Evolutionary conservation across 768 basidiomycete genomes (phyloP).

Genomic region (Clathrus columnatus): DNA sequence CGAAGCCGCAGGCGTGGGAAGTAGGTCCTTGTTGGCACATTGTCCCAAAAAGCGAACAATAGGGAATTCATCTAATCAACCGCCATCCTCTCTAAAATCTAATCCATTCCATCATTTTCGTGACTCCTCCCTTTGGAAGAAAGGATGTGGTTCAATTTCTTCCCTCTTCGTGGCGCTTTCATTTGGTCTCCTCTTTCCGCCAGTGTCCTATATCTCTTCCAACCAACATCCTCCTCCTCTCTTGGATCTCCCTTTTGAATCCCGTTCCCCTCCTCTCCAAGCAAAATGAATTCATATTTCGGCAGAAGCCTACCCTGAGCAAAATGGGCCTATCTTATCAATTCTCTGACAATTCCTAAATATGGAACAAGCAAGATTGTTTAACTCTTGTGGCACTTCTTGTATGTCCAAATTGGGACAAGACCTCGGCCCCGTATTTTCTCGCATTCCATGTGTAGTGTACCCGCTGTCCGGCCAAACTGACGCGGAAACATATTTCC

Average conservation of each 20-base stretch:
- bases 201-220: slow-evolving; percentile 1
- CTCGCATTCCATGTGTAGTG: not conserved
- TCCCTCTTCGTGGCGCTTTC: not conserved
- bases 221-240: not conserved
- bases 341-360: not conserved
- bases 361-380: slow-evolving; percentile 2
- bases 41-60: slow-evolving; percentile 9
- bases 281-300: not conserved
- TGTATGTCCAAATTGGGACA: not conserved
- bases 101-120: not conserved
- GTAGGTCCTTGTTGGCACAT: slow-evolving; percentile 10
- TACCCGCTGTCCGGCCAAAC: not conserved
- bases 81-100: not conserved
- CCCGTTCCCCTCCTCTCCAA: not conserved
- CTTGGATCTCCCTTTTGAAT: not conserved
- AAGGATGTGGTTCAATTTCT: not conserved
- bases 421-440: slow-evolving; percentile 1
- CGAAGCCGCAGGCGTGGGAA: slow-evolving; percentile 4
- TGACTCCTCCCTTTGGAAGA: not conserved
- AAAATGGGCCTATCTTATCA: slow-evolving; percentile 5
- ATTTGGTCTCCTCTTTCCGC: not conserved
- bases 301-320: slow-evolving; percentile 1
- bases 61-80: not conserved
- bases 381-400: slow-evolving; percentile 2
- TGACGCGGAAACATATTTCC: not conserved